Conservation (phyloP, 768 basidiomycete genomes). For the Cystobasidium onofrii region DNA sequence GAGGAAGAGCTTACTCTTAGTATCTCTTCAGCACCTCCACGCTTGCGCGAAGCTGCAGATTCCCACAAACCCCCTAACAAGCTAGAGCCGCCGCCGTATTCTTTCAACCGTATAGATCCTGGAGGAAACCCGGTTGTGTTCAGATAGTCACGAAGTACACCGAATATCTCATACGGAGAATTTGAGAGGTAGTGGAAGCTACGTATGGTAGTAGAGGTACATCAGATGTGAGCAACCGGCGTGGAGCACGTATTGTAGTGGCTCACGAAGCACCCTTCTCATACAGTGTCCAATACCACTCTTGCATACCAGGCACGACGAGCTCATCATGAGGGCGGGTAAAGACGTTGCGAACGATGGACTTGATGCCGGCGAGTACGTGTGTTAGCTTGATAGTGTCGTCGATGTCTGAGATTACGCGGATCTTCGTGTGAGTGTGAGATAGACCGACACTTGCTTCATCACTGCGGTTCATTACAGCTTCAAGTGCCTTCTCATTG, state of each 20-base stretch:
- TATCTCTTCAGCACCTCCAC: slow-evolving; percentile 60
- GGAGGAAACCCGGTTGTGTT: slow-evolving; percentile 59
- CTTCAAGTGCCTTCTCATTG: neutral
- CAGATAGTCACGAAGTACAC: slow-evolving; percentile 69
- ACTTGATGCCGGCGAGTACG: slow-evolving; percentile 67
- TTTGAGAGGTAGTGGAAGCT: slow-evolving; percentile 26
- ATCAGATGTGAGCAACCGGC: slow-evolving; percentile 50
- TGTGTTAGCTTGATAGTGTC: slow-evolving; percentile 80
- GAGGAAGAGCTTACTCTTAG: slow-evolving; percentile 9
- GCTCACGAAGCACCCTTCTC: slow-evolving; percentile 53
- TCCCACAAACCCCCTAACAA: slow-evolving; percentile 76
- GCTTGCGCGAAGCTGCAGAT: slow-evolving; percentile 69
- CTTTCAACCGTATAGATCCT: slow-evolving; percentile 54
- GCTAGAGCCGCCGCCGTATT: slow-evolving; percentile 68
- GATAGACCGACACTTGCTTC: neutral
- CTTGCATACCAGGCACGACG: slow-evolving; percentile 57
- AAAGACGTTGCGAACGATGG: slow-evolving; percentile 84
- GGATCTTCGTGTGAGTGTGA: slow-evolving; percentile 1
- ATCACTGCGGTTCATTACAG: slow-evolving; percentile 11
- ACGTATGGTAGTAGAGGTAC: neutral
- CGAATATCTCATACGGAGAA: slow-evolving; percentile 55
- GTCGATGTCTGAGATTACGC: slow-evolving; percentile 86
- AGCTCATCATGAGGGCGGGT: slow-evolving; percentile 72
- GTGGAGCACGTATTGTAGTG: slow-evolving; percentile 58
- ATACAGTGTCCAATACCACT: slow-evolving; percentile 43